Evolutionary conservation across 192 early-diverging fungal genomes (phyloP), one percentile per base, ranked within the genome.

Genomic region (Chytriomyces sp.): DNA sequence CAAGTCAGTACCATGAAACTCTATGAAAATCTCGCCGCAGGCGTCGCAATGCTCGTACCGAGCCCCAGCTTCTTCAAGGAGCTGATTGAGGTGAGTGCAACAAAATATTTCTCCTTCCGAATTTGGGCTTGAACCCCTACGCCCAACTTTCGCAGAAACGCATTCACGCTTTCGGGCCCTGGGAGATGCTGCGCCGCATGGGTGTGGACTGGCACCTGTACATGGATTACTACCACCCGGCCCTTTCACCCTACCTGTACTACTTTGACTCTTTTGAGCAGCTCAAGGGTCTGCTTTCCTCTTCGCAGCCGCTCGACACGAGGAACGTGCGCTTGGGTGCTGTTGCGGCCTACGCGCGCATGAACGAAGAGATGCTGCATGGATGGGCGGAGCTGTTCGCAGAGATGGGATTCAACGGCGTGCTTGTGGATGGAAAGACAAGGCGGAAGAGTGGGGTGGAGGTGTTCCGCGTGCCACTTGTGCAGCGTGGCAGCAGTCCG

Each of bases 1-100:
- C 72, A 73, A 73, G 72, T 73, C 31, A 57, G 52, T 5, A 73
- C 72, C 3, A 73, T 73, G 72, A 73, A 73, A n/a, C 31, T 73
- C 8, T 73, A 73, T 36, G 72, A 73, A 33, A 73, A 73, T 65
- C 64, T 73, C 26, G 61, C 61, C 6, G 62, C 40, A 25, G 72
- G 72, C 4, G 72, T 73, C 10, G 33, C 36, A 1, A 73, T 67
- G 61, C 55, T 65, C 17, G 28, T 73, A n/a, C 72, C 72, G 5
- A 39, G 60, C 0, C 40, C 34, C 7, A 30, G 31, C 26, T 73
- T 73, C 64, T 73, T 73, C 52, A 7, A 59, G 30, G 68, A 70
- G 36, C 39, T 70, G 12, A 33, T 70, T 14, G 68, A 70, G 56
- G 68, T 70, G n/a, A 40, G 6, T 52, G 0, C 10, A 12, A n/a